Percentiles rank a stretch among this genome's conserved stretches.
Evolutionary conservation across 2,329 filamentous ascomycete genomes (phyloP).

Genomic region (Cadophora sp.): DNA sequence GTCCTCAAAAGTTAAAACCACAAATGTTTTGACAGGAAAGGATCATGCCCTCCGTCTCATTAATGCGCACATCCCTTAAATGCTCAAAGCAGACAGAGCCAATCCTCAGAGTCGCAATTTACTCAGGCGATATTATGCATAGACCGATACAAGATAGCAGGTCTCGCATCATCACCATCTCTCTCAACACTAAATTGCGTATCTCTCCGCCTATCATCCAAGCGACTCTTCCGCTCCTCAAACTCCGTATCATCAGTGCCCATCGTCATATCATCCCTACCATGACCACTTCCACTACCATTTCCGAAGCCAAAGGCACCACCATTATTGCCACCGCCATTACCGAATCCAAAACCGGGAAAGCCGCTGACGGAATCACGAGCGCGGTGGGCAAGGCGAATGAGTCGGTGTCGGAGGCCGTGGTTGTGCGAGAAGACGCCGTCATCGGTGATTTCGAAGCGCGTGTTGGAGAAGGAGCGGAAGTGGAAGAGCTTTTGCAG

Average conservation of each 20-base stretch:
- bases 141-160: constrained; percentile 9
- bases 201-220: constrained; percentile 6
- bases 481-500: constrained; percentile 36
- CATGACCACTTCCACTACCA: background rate
- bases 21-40: too few species aligned
- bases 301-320: background rate
- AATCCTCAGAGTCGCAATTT: too few species aligned
- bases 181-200: constrained; percentile 9
- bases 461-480: constrained; percentile 32
- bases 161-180: constrained; percentile 14
- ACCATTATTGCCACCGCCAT: background rate
- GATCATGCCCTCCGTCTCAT: too few species aligned
- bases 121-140: constrained; percentile 13
- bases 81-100: too few species aligned
- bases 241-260: background rate
- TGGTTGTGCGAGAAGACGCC: background rate
- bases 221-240: constrained; percentile 3
- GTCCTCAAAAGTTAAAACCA: too few species aligned
- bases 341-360: background rate
- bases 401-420: background rate
- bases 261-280: background rate
- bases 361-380: background rate
- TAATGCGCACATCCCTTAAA: too few species aligned
- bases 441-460: constrained; percentile 23
- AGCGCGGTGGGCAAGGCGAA: background rate